These are phyloP conservation scores for Solanum hybrid DNA, from an alignment of 305 asterid genomes.

Conservation along the genomic window DNA sequence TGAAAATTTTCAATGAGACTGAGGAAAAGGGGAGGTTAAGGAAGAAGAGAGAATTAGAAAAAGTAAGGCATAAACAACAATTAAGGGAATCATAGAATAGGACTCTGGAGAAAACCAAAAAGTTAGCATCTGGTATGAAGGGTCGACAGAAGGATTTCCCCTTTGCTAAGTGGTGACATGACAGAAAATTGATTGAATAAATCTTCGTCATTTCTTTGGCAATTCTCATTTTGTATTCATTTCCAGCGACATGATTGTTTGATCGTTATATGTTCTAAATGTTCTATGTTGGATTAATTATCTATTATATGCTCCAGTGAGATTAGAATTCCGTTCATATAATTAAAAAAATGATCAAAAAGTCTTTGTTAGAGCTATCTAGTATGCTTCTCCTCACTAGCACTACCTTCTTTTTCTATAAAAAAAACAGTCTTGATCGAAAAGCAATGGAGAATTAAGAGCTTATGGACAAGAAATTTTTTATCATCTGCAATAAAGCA, in stretches of 20 bases:
- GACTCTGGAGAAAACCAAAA: no score
- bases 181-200: no score
- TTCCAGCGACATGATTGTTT: background rate
- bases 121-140: no score
- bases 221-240: conserved; percentile 53
- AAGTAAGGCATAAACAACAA: no score
- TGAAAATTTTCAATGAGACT: no score
- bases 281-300: background rate
- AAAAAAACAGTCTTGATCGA: background rate
- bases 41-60: no score
- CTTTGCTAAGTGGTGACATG: no score
- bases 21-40: no score
- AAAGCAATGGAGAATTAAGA: background rate
- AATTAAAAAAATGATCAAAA: background rate
- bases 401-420: background rate
- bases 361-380: background rate
- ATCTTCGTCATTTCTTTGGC: conserved; percentile 53
- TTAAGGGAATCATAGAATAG: no score
- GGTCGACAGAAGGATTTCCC: no score
- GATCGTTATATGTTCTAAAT: background rate
- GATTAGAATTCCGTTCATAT: background rate
- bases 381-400: background rate
- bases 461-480: background rate
- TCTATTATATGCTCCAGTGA: background rate
- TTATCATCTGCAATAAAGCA: background rate